phyloP scores from a whole-genome alignment of 305 asterid genomes.

The Fraxinus latifolia region DNA sequence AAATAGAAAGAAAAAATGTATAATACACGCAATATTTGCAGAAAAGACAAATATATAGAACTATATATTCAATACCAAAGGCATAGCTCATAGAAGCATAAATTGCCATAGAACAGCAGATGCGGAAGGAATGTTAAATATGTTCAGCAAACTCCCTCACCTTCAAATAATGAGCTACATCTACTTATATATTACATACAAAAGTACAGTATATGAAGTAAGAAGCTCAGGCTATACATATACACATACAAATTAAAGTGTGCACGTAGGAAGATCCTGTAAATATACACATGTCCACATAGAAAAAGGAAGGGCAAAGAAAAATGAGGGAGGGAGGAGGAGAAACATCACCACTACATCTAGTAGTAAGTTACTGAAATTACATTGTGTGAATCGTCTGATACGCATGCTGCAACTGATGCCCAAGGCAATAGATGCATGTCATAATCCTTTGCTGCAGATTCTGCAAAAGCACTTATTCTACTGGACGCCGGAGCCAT shows the following conservation, averaged over 20 bases:
- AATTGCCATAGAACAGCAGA: slow-evolving; percentile 9
- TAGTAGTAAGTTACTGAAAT: slow-evolving; percentile 27
- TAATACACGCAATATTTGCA: slow-evolving; percentile 8
- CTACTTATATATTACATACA: neutral
- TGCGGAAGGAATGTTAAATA: slow-evolving; percentile 12
- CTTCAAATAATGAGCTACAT: slow-evolving; percentile 16
- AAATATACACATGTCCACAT: slow-evolving; percentile 4
- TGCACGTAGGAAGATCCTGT: neutral
- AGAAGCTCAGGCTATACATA: slow-evolving; percentile 16
- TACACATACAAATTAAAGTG: neutral
- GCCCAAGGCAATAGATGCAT: slow-evolving; percentile 96
- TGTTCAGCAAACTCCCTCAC: slow-evolving; percentile 5
- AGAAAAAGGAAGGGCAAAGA: slow-evolving; percentile 4
- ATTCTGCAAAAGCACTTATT: slow-evolving; percentile 82
- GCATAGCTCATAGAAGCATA: slow-evolving; percentile 12
- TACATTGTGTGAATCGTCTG: slow-evolving; percentile 68
- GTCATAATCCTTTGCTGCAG: slow-evolving; percentile 83
- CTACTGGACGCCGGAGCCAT: slow-evolving; percentile 85
- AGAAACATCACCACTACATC: slow-evolving; percentile 23
- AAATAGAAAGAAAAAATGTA: slow-evolving; percentile 9
- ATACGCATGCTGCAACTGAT: slow-evolving; percentile 89
- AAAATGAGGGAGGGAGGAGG: slow-evolving; percentile 11
- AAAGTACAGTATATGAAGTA: slow-evolving; percentile 13
- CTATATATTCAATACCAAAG: neutral
- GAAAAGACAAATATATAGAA: neutral